Percentiles rank a stretch among this genome's conserved stretches.
phyloP scores from a whole-genome alignment of 2,329 filamentous ascomycete species.

The Colletotrichum cordylinicola region DNA sequence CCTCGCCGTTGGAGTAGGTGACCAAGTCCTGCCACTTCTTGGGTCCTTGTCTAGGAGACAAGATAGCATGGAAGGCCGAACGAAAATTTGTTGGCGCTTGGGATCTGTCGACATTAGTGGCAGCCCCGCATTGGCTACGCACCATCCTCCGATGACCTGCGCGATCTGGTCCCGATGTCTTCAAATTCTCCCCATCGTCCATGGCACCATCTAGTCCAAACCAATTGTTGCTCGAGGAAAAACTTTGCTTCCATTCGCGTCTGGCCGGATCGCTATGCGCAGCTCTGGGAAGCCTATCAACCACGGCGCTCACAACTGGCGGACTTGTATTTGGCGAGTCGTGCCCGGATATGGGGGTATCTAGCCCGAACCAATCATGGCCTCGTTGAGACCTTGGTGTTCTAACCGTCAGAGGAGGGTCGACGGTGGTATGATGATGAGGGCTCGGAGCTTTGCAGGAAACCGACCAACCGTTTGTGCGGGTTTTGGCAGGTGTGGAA shows the following conservation, averaged over 20 bases:
- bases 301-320: background rate
- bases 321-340: background rate
- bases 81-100: slow-evolving; percentile 8
- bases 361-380: slow-evolving; percentile 19
- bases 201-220: slow-evolving; percentile 11
- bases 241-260: background rate
- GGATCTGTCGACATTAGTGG: background rate
- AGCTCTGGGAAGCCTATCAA: background rate
- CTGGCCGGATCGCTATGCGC: background rate
- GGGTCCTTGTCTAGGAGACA: background rate
- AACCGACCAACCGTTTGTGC: background rate
- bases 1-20: background rate
- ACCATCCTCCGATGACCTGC: background rate
- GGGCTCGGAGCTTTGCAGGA: background rate
- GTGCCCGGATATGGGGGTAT: background rate
- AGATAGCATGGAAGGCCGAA: background rate
- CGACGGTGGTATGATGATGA: background rate
- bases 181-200: background rate
- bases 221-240: slow-evolving; percentile 7
- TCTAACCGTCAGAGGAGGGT: background rate
- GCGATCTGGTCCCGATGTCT: background rate
- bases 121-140: background rate
- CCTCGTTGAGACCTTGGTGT: background rate
- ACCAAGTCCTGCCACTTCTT: background rate
- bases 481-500: background rate